Evolutionary conservation across 2,329 filamentous ascomycete species (phyloP), one percentile per base, ranked within the genome.

Genomic region (Lachnellula occidentalis): DNA sequence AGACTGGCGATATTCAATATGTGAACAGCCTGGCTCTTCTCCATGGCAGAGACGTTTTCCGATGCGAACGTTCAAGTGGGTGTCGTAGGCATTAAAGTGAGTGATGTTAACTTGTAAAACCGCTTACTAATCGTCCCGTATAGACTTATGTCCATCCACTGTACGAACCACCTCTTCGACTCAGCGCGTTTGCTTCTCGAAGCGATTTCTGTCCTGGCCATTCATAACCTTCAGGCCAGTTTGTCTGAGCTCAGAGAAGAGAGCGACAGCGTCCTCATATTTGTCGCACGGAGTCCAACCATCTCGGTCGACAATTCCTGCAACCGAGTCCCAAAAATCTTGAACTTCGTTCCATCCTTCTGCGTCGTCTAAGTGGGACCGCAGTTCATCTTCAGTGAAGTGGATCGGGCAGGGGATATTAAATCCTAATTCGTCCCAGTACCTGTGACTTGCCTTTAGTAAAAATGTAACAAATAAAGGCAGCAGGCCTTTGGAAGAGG

Each of bases 251-350:
- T 69, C 63, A 41, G 58, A 60, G 54, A 72, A 73, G 48, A 72
- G 61, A 17, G 66, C 58, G 34, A 70, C 58, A 39, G 70, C 69
- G 58, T 69, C 60, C 15, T 70, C 61, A 50, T 71, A 73, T 34
- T 64, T 66, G 45, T 71, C 65, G 52, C 66, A 63, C n/a, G 65
- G 56, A 12, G 70, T 71, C 67, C 69, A 73, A 34, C 72, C 70
- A 64, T 73, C 71, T 34, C 70, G 63, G 50, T 62, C 53, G 36
- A 73, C 66, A 59, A 72, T 62, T 8, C 62, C 61, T 41, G 68
- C 59, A 53, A 73, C 55, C 47, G 57, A 61, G 45, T 70, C 65
- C 66, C 69, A 73, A 51, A 73, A 72, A 49, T 73, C 50, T 22
- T 43, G 43, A 14, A 17, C 43, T 34, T 53, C 50, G 34, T 53